These are phyloP conservation scores for Choanephora cucurbitarum DNA, from an alignment of 371 early-diverging fungal genomes.

Conservation along the genomic window DNA sequence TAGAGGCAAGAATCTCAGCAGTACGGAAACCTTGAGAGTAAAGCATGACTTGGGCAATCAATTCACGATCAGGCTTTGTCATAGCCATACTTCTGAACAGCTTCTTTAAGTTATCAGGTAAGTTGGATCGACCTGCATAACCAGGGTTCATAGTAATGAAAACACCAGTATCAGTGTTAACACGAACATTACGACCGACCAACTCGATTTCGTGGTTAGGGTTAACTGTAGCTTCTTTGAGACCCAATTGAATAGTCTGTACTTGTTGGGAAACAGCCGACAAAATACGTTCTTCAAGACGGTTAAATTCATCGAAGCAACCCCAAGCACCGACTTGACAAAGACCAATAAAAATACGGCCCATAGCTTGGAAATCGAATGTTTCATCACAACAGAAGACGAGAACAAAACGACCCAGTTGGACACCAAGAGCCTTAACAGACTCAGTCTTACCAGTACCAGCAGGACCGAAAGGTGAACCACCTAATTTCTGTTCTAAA, in stretches of 20 bases:
- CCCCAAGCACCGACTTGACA: slow-evolving; percentile 99
- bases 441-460: slow-evolving; percentile 99
- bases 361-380: slow-evolving; percentile 99
- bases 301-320: slow-evolving; percentile 99
- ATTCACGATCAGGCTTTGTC: slow-evolving; percentile 96
- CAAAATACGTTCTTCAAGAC: slow-evolving; percentile 96
- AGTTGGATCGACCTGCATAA: slow-evolving; percentile 97
- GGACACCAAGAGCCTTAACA: slow-evolving; percentile 96
- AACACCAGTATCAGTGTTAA: slow-evolving; percentile 91
- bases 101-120: slow-evolving; percentile 98
- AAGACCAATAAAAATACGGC: slow-evolving; percentile 98
- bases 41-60: slow-evolving; percentile 99
- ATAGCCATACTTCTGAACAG: slow-evolving; percentile 98
- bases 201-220: slow-evolving; percentile 87
- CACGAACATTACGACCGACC: slow-evolving; percentile 84
- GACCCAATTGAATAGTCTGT: slow-evolving; percentile 95
- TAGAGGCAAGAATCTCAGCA: slow-evolving; percentile 92
- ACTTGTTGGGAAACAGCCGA: slow-evolving; percentile 99
- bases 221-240: slow-evolving; percentile 69
- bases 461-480: slow-evolving; percentile 97
- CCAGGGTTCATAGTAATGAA: slow-evolving; percentile 99
- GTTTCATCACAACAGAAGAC: slow-evolving; percentile 99
- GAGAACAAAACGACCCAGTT: slow-evolving; percentile 95
- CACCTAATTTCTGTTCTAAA: slow-evolving; percentile 89
- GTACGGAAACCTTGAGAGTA: slow-evolving; percentile 98